Base-by-base conservation (phyloP, 768 basidiomycete species). In the Pisolithus marmoratus region DNA sequence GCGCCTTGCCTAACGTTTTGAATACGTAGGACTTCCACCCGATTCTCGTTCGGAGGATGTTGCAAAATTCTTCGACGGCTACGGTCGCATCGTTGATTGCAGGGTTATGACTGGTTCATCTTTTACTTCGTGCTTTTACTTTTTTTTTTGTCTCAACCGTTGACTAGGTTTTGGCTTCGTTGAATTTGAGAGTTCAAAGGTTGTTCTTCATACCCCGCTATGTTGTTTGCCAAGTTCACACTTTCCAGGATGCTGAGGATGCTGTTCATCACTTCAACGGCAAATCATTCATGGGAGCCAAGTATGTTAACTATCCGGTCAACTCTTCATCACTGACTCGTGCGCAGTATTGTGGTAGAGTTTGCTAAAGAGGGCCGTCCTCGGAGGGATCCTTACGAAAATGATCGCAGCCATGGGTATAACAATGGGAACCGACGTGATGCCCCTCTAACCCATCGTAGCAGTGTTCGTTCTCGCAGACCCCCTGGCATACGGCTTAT, bases 311-410 rank as follows among this genome's bases (percentile, higher is more conserved):
- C 54, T 36, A 5, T 38, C 12, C 34, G 20, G 41, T 42, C 37
- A 9, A 5, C n/a, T 9, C 24, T 38, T 57, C 15, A 58, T 14
- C 12, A 14, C 52, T 20, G 54, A 38, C 42, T 38, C 5, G 50
- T 34, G 36, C 48, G 17, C 59, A 96, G 94, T 64, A 90, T 99
- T 56, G 88, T 96, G 14, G 93, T 99, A 42, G 92, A 99, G 67
- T 93, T 93, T 63, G 93, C 95, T 8, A 94, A 95, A 69, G 94
- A 97, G 61, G 85, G 84, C 54, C 84, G 91, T 20, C 87, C 87
- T 50, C 85, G 90, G 57, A 81, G 91, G 50, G 91, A 93, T 19
- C 70, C 72, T 15, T 88, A 85, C 59, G 88, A 87, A 48, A 66
- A 75, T 27, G 73, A 76, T 36, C 69, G 80, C 61, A 70, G 72